Evolutionary conservation across 2,329 filamentous ascomycete species (phyloP).

Genomic region (Hymenoscyphus linearis): DNA sequence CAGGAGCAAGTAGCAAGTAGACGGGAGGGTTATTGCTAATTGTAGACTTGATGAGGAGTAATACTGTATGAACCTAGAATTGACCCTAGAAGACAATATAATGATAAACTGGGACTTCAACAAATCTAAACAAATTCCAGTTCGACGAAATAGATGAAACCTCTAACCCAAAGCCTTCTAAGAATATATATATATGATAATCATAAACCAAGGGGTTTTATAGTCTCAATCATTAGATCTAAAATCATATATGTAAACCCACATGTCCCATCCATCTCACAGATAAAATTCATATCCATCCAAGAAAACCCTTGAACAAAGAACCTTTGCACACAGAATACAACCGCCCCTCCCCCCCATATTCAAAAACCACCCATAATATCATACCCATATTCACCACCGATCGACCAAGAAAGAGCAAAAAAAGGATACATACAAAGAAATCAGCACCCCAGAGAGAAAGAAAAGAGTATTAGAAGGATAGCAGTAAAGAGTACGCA

Average conservation of each 20-base stretch:
- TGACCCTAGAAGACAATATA: too few species aligned
- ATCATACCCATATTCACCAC: background rate
- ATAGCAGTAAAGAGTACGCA: too few species aligned
- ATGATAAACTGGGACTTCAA: too few species aligned
- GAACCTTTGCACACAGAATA: background rate
- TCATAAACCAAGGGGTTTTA: background rate
- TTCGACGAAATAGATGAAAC: too few species aligned
- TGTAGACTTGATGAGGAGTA: too few species aligned
- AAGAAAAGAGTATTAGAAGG: background rate
- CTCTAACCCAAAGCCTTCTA: too few species aligned
- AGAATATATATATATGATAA: background rate
- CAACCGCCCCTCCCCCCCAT: background rate
- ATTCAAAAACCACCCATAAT: background rate
- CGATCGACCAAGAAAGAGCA: background rate
- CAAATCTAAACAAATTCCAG: too few species aligned
- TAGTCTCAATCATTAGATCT: background rate
- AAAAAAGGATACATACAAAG: background rate
- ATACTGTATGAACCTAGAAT: too few species aligned
- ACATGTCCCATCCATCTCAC: background rate
- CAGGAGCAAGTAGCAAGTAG: too few species aligned
- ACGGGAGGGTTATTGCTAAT: too few species aligned
- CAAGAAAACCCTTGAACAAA: background rate
- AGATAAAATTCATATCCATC: background rate
- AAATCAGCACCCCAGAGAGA: background rate
- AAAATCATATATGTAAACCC: background rate